Percentiles rank a stretch among this genome's conserved stretches.
Conservation (phyloP, 208 protist species). For the Crithidia fasciculata region DNA sequence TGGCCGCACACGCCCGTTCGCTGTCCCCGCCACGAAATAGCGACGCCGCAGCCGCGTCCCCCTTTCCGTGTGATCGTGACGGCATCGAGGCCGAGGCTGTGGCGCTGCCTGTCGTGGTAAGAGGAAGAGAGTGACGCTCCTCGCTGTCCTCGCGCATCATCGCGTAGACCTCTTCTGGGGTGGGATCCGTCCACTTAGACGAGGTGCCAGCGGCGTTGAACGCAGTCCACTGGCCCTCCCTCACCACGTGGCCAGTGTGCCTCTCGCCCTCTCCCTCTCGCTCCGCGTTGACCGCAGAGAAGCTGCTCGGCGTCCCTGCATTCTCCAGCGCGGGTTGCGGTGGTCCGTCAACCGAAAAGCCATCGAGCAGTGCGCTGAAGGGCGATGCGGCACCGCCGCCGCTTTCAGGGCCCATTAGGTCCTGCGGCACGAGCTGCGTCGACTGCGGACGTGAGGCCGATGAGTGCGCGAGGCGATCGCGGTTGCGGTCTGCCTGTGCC, state of each 20-base stretch:
- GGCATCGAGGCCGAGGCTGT: not conserved
- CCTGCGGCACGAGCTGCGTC: conserved; percentile 31
- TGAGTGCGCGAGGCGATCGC: conserved; percentile 29
- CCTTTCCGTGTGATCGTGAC: too few species aligned
- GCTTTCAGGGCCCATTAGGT: conserved; percentile 9
- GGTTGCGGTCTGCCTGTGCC: conserved; percentile 57
- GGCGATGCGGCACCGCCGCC: conserved; percentile 1
- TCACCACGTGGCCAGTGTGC: too few species aligned
- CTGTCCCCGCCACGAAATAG: too few species aligned
- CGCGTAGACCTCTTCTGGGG: conserved; percentile 25
- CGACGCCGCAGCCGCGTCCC: too few species aligned
- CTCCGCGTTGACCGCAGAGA: conserved; percentile 6
- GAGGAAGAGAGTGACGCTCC: not conserved
- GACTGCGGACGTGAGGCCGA: conserved; percentile 29
- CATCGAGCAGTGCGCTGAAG: conserved; percentile 20
- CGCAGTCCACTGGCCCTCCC: too few species aligned
- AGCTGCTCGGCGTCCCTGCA: not conserved
- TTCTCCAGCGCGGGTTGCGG: not conserved
- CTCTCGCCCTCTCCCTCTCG: too few species aligned
- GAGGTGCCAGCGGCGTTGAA: not conserved
- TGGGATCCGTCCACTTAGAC: conserved; percentile 17
- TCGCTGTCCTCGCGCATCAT: conserved; percentile 22
- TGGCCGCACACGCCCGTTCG: too few species aligned
- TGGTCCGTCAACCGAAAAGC: conserved; percentile 15
- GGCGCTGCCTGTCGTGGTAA: not conserved